Conservation (phyloP, 345 rosid species). For the Populus euphratica region DNA sequence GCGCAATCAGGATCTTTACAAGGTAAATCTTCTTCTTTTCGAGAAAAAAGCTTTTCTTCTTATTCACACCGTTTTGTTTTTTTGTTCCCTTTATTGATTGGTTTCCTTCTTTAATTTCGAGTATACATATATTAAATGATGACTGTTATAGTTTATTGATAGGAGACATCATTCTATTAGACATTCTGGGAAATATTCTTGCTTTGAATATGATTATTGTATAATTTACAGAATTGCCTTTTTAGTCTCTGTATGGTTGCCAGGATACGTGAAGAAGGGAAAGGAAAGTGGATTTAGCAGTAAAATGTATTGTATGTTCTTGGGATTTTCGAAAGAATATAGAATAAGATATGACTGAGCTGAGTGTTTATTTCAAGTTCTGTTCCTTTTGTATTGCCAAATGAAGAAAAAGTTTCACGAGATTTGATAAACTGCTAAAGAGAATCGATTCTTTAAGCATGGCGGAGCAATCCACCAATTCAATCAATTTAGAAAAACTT, state of each 20-base stretch:
- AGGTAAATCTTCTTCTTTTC: conserved; percentile 3
- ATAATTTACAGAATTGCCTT: neutral
- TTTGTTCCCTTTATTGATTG: neutral
- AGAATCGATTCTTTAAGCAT: neutral
- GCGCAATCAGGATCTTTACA: neutral
- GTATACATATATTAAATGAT: neutral
- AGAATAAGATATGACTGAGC: neutral
- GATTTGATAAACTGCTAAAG: too few relatives aligned
- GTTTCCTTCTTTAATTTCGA: neutral
- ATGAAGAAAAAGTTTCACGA: neutral
- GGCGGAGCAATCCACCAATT: neutral
- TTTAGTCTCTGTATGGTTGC: neutral
- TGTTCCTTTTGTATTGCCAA: neutral
- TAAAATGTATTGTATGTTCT: neutral
- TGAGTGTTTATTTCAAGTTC: neutral
- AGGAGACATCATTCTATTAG: neutral
- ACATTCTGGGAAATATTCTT: neutral
- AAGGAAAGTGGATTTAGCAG: neutral
- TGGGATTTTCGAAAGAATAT: neutral
- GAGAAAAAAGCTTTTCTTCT: neutral
- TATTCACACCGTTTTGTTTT: neutral
- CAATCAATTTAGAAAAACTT: neutral
- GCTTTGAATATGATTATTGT: neutral
- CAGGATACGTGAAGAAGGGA: neutral
- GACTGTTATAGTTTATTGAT: neutral